Base-by-base conservation (phyloP, 2,329 filamentous ascomycete species). In the Phoma sp. region DNA sequence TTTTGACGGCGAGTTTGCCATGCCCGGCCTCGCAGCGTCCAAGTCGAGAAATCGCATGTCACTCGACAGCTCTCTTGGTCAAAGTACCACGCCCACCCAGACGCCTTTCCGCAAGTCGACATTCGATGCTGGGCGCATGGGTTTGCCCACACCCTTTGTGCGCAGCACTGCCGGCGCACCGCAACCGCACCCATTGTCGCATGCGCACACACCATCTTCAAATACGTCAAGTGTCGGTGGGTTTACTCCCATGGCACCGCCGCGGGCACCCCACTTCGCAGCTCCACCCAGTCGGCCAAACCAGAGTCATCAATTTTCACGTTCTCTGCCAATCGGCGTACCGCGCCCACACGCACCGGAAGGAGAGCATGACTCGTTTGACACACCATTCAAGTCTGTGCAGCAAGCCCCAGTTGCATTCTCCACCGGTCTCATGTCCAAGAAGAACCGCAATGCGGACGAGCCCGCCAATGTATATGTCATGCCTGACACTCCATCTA, bases 401-500 rank as follows among this genome's bases (percentile, higher is more conserved):
- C 92, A 88, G 70, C 89, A 93, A 21, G 54, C 55, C 25, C 88
- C 90, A 29, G 87, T 90, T 36, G 92, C 92, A 76, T 92, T 92
- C 81, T 98, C 95, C 1, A 98, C 95, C 0, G 69, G 69, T 19
- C 80, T 99, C 25, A 89, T 99, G 49, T 97, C 95, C 10, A 99
- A 99, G 78, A 91, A 96, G 75, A 96, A 95, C 69, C 88, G 91
- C 53, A 78, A 80, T 72, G 85, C 88, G 0, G 91, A 97, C 63
- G 84, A 91, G 46, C 84, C 74, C 37, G 58, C 56, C 61, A 76
- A 78, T 62, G 76, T 74, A 48, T 87, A 88, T 70, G 79, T 85
- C 27, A 93, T 96, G 82, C 94, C 95, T 0, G 95, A 98, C 71
- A 99, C 95, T 1, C 95, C 95, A 1, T 98, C 95, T 77, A 99